Base-by-base conservation (phyloP, 257 asterid genomes). In the Lycium ferocissimum region DNA sequence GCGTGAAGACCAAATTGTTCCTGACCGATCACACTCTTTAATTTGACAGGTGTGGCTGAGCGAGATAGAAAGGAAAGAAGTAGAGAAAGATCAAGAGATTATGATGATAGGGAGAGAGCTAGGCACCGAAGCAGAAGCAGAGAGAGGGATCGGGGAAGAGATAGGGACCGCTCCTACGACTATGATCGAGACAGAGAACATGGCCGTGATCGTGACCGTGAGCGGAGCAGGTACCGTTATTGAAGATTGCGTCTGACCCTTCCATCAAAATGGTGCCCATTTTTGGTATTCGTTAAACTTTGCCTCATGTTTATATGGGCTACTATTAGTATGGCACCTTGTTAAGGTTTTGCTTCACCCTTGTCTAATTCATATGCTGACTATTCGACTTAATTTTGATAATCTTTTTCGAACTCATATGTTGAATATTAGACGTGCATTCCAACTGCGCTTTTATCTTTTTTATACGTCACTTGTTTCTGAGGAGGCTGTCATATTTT, bases 171-270 rank as follows among this genome's bases (percentile, higher is more conserved):
- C 54, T 90, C 90, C 67, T 87, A 90, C 20, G 92, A 93, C 11
- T 90, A 92, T 79, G 97, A 92, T 40, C 91, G 97, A 15, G 92
- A 90, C 87, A 86, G 97, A 86, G 98, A 93, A n/a, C 89, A 93
- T 59, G 95, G 93, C 33, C 33, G 33, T 26, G 33, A 26, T 57
- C 93, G 94, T 6, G 84, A 92, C 58, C 96, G 95, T 35, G 83
- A 86, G 20, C 56, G 80, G 37, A 49, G 26, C 84, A 40, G 63
- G 84, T 53, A 82, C 53, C 82, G 82, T 53, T 40, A 53, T 78
- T 78, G 49, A 78, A 78, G 49, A 54, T 14, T 14, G 26, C 3
- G 47, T 26, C 37, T n/a, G 15, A 53, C 7, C 62, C 22, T 51
- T 51, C 37, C 82, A 75, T 75, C 43, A 56, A 75, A 12, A 51